phyloP scores from a whole-genome alignment of 2,329 filamentous ascomycete species.

The Albifimbria verrucaria region DNA sequence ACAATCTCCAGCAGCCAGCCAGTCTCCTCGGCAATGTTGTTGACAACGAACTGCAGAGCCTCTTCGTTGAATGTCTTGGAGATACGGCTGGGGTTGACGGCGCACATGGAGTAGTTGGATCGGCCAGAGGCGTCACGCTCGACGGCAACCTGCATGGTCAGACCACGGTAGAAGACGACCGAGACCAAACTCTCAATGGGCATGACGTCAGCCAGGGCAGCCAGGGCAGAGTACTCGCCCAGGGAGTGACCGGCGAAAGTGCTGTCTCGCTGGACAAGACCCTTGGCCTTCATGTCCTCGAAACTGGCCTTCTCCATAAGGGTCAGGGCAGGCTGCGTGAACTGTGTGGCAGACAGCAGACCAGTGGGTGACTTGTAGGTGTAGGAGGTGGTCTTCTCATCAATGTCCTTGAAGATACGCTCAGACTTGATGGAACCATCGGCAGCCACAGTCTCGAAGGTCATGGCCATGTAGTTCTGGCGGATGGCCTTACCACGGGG shows the following conservation, averaged over 20 bases:
- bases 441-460: slow-evolving; percentile 92
- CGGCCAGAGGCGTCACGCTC: slow-evolving; percentile 90
- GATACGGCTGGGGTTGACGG: slow-evolving; percentile 96
- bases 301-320: slow-evolving; percentile 99
- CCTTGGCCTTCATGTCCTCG: slow-evolving; percentile 97
- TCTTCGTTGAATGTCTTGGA: slow-evolving; percentile 99
- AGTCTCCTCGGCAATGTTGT: slow-evolving; percentile 90
- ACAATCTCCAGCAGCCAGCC: slow-evolving; percentile 98
- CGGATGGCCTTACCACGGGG: slow-evolving; percentile 95
- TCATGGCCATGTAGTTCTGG: slow-evolving; percentile 99
- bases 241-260: slow-evolving; percentile 97
- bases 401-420: slow-evolving; percentile 98
- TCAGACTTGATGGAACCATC: slow-evolving; percentile 96
- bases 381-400: slow-evolving; percentile 89
- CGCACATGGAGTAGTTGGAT: slow-evolving; percentile 99
- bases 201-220: slow-evolving; percentile 96
- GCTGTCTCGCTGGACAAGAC: slow-evolving; percentile 91
- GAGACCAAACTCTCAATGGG: slow-evolving; percentile 98
- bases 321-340: slow-evolving; percentile 94
- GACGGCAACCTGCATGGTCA: slow-evolving; percentile 99
- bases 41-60: slow-evolving; percentile 92
- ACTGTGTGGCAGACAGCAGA: slow-evolving; percentile 93
- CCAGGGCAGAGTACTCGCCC: slow-evolving; percentile 95
- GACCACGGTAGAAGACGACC: slow-evolving; percentile 96
- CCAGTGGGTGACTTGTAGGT: slow-evolving; percentile 95